Evolutionary conservation across 2,329 filamentous ascomycete genomes (phyloP).

Genomic region (Fusarium sarcochroum): DNA sequence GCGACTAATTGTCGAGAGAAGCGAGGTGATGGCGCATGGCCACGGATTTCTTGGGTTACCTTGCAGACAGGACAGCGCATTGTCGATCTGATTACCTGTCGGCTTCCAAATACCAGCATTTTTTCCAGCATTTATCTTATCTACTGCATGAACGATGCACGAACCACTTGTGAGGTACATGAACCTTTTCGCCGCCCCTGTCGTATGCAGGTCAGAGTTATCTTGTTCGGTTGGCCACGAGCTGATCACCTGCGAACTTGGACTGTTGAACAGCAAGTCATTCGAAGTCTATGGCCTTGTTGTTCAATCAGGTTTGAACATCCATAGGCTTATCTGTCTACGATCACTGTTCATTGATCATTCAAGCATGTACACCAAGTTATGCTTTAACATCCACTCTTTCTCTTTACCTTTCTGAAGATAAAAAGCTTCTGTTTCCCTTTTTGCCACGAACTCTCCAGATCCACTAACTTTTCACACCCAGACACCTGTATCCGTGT

Average conservation of each 20-base stretch:
- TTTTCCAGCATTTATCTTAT: not conserved
- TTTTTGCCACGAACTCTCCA: not conserved
- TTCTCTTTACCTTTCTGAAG: not conserved
- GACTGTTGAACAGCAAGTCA: slow-evolving; percentile 1
- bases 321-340: not conserved
- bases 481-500: not conserved
- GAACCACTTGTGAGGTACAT: slow-evolving; percentile 2
- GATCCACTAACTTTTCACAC: not conserved
- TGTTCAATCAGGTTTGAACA: not conserved
- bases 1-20: slow-evolving; percentile 46
- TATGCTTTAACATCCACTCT: not conserved
- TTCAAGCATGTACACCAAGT: not conserved
- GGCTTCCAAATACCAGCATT: slow-evolving; percentile 27
- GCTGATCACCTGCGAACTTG: not conserved
- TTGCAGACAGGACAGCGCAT: slow-evolving; percentile 30
- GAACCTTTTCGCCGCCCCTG: not conserved
- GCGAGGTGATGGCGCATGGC: slow-evolving; percentile 32
- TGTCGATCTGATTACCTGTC: slow-evolving; percentile 39
- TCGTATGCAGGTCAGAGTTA: not conserved
- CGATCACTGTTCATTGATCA: slow-evolving; percentile 9
- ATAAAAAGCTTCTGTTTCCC: slow-evolving; percentile 3
- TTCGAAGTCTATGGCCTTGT: slow-evolving; percentile 3
- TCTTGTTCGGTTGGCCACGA: not conserved
- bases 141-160: not conserved
- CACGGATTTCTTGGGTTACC: slow-evolving; percentile 34